Conservation (phyloP, 2,329 filamentous ascomycete species). For the Tolypocladium pustulatum region DNA sequence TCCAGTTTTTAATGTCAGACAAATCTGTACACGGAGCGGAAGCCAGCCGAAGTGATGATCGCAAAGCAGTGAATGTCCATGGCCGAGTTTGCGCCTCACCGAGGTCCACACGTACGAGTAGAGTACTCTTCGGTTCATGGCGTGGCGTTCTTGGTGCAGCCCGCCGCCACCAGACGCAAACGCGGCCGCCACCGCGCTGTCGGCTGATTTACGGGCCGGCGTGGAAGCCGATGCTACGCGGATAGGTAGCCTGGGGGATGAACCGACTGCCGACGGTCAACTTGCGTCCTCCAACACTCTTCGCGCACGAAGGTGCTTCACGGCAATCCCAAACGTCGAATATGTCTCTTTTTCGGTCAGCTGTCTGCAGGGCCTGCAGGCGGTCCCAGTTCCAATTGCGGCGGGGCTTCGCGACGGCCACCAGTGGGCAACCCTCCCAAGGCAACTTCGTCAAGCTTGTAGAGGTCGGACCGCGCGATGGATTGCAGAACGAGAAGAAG, state of each 20-base stretch:
- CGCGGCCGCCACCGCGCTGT: not conserved
- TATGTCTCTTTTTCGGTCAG: slow-evolving; percentile 26
- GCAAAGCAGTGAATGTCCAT: not conserved
- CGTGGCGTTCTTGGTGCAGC: not conserved
- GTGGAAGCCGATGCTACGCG: slow-evolving; percentile 20
- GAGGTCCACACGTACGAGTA: not conserved
- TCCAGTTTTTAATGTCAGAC: slow-evolving; percentile 25
- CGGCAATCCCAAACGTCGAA: not conserved
- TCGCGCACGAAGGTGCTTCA: slow-evolving; percentile 3
- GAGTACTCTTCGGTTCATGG: not conserved
- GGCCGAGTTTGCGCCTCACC: not conserved
- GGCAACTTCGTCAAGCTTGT: slow-evolving; percentile 53
- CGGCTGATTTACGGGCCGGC: slow-evolving; percentile 8
- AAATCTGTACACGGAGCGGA: slow-evolving; percentile 18
- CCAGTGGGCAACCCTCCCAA: slow-evolving; percentile 12
- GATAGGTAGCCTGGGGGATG: slow-evolving; percentile 3
- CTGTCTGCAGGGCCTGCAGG: slow-evolving; percentile 27
- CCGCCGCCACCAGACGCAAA: not conserved
- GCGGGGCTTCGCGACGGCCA: slow-evolving; percentile 30
- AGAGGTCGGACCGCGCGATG: slow-evolving; percentile 77
- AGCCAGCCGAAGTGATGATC: not conserved
- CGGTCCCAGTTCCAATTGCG: slow-evolving; percentile 18
- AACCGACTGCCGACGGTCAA: not conserved
- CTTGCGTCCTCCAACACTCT: slow-evolving; percentile 1
- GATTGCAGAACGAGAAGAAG: slow-evolving; percentile 76